Conservation (phyloP, 2,329 filamentous ascomycete genomes). For the Fusarium anthophilum region DNA sequence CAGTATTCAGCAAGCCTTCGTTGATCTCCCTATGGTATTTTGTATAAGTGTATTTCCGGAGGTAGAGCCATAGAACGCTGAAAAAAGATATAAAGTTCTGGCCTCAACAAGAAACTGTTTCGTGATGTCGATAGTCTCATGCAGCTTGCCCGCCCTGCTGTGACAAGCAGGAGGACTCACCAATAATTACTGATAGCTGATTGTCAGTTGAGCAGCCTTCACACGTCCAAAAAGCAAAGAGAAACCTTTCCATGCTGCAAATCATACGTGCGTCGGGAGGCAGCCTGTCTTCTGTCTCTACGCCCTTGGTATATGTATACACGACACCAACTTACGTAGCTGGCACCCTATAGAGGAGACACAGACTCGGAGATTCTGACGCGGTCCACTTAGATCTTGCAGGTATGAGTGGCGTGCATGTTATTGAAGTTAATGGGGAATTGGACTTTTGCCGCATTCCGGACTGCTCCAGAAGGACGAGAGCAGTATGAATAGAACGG, state of each 20-base stretch:
- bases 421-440: background rate
- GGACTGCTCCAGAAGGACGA: too few relatives aligned
- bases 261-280: background rate
- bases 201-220: background rate
- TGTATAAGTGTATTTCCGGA: accelerated
- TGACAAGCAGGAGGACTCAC: too few relatives aligned
- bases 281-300: background rate
- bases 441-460: background rate
- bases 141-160: background rate
- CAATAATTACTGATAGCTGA: background rate
- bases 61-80: background rate
- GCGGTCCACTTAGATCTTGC: background rate
- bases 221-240: background rate
- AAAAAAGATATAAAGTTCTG: background rate
- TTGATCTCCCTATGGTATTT: accelerated
- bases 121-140: background rate
- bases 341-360: background rate
- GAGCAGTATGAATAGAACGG: too few relatives aligned
- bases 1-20: background rate
- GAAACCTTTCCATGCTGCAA: background rate
- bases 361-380: background rate
- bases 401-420: background rate
- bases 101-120: background rate
- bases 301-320: background rate
- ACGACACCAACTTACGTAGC: background rate